phyloP scores from a whole-genome alignment of 805 yeast genomes.

The Yarrowia osloensis region DNA sequence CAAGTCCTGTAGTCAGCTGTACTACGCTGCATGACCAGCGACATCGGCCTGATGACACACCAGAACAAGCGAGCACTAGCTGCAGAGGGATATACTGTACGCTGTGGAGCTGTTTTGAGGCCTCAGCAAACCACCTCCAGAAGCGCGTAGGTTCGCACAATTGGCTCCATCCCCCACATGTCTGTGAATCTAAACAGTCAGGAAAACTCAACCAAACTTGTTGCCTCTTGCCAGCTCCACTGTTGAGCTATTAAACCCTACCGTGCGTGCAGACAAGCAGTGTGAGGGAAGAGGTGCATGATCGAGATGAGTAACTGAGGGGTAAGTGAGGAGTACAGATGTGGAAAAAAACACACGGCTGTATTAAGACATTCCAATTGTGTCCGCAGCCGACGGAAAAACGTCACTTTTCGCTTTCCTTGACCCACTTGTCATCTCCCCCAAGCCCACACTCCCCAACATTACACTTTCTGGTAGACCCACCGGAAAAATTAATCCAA shows the following conservation, averaged over 20 bases:
- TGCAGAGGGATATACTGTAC: too few species aligned
- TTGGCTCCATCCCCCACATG: neutral
- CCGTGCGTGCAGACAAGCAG: neutral
- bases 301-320: neutral
- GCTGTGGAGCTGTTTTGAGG: too few species aligned
- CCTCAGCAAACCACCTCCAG: too few species aligned
- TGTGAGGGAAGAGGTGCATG: neutral
- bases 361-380: too few species aligned
- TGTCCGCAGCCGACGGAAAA: too few species aligned
- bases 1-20: neutral
- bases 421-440: neutral
- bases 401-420: too few species aligned
- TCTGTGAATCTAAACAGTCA: neutral
- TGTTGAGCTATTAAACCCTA: slow-evolving; percentile 16
- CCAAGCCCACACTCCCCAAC: neutral
- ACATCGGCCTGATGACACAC: slow-evolving; percentile 4
- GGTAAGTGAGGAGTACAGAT: too few species aligned
- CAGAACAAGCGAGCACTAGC: too few species aligned
- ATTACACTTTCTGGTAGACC: neutral
- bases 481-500: neutral
- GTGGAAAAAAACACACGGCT: too few species aligned
- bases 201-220: neutral
- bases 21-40: neutral
- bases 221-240: neutral
- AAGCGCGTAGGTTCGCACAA: neutral